Conservation (phyloP, 352 stramenopile species). For the Aphanomyces euteiches region DNA sequence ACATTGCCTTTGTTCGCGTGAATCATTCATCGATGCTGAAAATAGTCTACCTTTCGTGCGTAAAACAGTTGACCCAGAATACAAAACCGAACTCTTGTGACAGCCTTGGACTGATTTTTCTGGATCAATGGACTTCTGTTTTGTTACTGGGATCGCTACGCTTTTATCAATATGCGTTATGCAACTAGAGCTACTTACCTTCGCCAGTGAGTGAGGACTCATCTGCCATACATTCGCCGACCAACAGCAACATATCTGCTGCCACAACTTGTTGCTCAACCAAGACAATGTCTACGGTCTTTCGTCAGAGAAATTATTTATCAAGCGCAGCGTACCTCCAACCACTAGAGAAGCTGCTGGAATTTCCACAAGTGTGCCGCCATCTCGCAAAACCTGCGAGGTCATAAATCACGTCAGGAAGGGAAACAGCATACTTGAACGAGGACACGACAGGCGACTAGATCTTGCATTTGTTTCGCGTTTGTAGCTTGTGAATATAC, state of each 20-base stretch:
- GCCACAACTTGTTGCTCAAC: slow-evolving; percentile 60
- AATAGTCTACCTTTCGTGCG: slow-evolving; percentile 2
- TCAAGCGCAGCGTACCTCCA: slow-evolving; percentile 37
- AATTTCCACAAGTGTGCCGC: slow-evolving; percentile 40
- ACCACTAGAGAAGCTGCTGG: slow-evolving; percentile 53
- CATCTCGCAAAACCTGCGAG: slow-evolving; percentile 37
- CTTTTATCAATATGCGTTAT: neutral
- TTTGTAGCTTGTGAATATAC: slow-evolving; percentile 60
- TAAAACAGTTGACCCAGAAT: slow-evolving; percentile 16
- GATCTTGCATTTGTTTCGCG: slow-evolving; percentile 54
- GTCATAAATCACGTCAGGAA: too few relatives aligned
- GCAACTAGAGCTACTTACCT: slow-evolving; percentile 8
- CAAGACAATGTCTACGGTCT: slow-evolving; percentile 57
- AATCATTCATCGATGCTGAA: neutral
- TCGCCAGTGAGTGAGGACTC: slow-evolving; percentile 75
- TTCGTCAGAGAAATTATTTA: neutral
- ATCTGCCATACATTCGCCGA: slow-evolving; percentile 63
- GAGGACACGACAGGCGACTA: slow-evolving; percentile 56
- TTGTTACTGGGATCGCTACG: slow-evolving; percentile 63
- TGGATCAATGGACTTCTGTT: slow-evolving; percentile 36
- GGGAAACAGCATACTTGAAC: slow-evolving; percentile 32
- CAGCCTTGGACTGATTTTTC: neutral
- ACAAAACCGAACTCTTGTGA: slow-evolving; percentile 14
- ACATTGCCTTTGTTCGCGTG: neutral
- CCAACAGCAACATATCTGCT: slow-evolving; percentile 58